Percentiles rank a stretch among this genome's conserved stretches.
phyloP scores from a whole-genome alignment of 208 protist genomes.

The Wallacemonas sp. region DNA sequence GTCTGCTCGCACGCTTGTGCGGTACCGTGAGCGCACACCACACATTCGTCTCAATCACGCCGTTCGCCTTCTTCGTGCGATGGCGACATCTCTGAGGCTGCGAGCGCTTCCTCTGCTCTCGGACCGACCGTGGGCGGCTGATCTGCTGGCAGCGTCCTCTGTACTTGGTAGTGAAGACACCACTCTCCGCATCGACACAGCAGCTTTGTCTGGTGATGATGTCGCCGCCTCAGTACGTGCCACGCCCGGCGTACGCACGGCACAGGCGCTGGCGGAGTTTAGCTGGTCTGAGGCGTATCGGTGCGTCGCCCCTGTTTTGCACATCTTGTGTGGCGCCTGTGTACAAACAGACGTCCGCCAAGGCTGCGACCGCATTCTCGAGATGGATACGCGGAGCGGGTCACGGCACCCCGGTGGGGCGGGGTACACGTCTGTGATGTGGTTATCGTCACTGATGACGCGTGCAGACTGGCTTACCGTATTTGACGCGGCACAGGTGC shows the following conservation, averaged over 20 bases:
- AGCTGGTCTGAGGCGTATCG: slow-evolving; percentile 19
- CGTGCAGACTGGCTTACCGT: too few species aligned
- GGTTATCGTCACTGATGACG: too few species aligned
- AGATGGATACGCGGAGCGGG: too few species aligned
- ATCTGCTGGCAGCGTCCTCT: slow-evolving; percentile 27
- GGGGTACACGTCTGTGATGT: too few species aligned
- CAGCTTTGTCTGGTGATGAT: not conserved
- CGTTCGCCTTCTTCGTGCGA: slow-evolving; percentile 41
- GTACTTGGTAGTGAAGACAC: slow-evolving; percentile 30
- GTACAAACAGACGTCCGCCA: not conserved
- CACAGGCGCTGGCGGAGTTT: slow-evolving; percentile 12
- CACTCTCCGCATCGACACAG: not conserved
- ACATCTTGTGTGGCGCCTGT: not conserved
- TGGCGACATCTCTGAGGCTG: slow-evolving; percentile 70
- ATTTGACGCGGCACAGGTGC: too few species aligned
- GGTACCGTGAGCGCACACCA: not conserved
- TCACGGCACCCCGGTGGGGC: too few species aligned
- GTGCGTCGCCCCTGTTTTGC: slow-evolving; percentile 18
- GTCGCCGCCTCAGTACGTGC: not conserved
- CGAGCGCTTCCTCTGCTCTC: slow-evolving; percentile 19
- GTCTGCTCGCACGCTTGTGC: not conserved
- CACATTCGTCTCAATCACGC: slow-evolving; percentile 23
- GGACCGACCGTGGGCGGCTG: slow-evolving; percentile 9
- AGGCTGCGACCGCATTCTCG: not conserved
- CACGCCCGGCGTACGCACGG: not conserved